These are phyloP conservation scores for Stereocaulon alpinum DNA, from an alignment of 495 filamentous ascomycete species.

Conservation along the genomic window DNA sequence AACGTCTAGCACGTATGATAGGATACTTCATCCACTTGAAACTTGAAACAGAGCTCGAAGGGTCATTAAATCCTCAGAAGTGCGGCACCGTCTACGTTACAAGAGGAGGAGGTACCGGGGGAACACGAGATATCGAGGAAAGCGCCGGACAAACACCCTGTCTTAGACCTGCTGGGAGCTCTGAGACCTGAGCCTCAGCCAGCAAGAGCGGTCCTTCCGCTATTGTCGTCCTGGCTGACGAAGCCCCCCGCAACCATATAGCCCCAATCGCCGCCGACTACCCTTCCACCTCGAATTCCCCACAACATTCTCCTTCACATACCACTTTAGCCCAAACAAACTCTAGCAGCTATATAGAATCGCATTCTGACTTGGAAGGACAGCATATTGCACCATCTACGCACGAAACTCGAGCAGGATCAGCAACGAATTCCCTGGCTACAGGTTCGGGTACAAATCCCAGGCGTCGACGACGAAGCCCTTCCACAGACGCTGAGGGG, in stretches of 20 bases:
- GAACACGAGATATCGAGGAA: background rate
- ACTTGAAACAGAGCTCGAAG: background rate
- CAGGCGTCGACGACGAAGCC: conserved; percentile 21
- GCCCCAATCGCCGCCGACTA: conserved; percentile 51
- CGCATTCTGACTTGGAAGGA: background rate
- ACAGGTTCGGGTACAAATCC: conserved; percentile 3
- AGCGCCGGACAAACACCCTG: background rate
- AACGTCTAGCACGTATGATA: background rate
- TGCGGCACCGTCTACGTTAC: background rate
- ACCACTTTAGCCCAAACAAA: conserved; percentile 20
- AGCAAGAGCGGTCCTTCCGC: conserved; percentile 39
- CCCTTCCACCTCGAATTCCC: conserved; percentile 35
- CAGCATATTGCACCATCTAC: background rate
- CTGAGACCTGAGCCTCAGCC: conserved; percentile 27
- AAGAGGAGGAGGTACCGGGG: background rate
- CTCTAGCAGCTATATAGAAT: conserved; percentile 3
- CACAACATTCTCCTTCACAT: conserved; percentile 31
- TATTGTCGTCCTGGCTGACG: conserved; percentile 55
- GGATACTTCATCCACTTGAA: background rate
- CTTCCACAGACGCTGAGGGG: conserved; percentile 13
- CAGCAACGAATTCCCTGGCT: background rate
- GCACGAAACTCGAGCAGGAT: background rate
- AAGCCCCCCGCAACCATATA: conserved; percentile 35
- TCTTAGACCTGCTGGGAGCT: conserved; percentile 16
- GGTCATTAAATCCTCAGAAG: background rate